These are phyloP conservation scores for Syzygium jambos DNA, from an alignment of 345 rosid species.

Conservation along the genomic window DNA sequence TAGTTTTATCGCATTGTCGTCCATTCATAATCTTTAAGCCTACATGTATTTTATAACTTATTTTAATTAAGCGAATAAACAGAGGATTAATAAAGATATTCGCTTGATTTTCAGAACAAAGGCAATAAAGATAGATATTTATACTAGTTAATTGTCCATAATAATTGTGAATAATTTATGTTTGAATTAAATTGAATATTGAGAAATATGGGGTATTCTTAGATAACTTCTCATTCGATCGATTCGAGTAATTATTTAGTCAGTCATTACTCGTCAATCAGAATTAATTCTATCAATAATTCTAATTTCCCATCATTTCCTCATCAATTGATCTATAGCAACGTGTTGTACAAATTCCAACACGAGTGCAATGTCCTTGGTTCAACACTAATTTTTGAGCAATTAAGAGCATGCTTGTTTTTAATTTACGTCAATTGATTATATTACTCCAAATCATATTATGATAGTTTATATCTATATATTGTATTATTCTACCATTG, in stretches of 20 bases:
- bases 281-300: background rate
- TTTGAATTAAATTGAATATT: background rate
- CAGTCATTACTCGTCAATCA: constrained; percentile 27
- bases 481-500: too few relatives aligned
- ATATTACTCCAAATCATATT: too few relatives aligned
- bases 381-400: background rate
- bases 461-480: too few relatives aligned
- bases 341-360: background rate
- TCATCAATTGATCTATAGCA: background rate
- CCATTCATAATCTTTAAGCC: background rate
- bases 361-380: background rate
- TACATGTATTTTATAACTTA: background rate
- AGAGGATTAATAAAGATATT: background rate
- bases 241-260: background rate
- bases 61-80: background rate
- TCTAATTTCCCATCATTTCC: background rate
- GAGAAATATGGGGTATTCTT: background rate
- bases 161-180: background rate
- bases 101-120: background rate
- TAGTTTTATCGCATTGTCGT: background rate
- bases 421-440: too few relatives aligned
- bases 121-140: background rate
- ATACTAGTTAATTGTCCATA: background rate
- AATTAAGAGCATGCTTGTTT: too few relatives aligned
- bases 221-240: background rate